Base-by-base conservation (phyloP, 1,284 basidiomycete species). In the Volvariella surrecta region DNA sequence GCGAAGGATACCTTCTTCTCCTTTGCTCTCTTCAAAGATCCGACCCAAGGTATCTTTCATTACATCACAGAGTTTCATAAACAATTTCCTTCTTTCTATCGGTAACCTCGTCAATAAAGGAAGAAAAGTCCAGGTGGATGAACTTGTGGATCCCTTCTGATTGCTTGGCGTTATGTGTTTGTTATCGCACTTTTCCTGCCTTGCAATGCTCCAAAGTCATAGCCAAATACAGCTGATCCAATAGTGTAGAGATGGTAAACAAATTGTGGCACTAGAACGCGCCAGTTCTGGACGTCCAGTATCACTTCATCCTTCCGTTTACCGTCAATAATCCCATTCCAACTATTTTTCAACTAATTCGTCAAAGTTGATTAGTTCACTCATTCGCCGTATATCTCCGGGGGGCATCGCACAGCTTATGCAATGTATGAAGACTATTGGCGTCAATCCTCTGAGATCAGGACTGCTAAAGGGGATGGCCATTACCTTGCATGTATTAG, bases 381-480 rank as follows among this genome's bases (percentile, higher is more conserved):
- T n/a, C n/a, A n/a, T n/a, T n/a, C n/a, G n/a, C n/a, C n/a, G n/a
- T n/a, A n/a, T n/a, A n/a, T n/a, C n/a, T n/a, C n/a, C n/a, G n/a
- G 15, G 30, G 15, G 30, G 15, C 30, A 15, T 9, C 30, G 15
- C 34, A 19, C 4, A 35, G 7, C 34, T 35, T 35, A n/a, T 16
- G 15, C n/a, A 19, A 6, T 8, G 18, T 19, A 15, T 4, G 2
- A 35, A 16, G 32, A 13, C 13, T 16, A 19, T 6, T 16, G 30
- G 39, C 4, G 39, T 40, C 13, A 40, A 18, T 13, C 10, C 32
- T 10, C 44, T 24, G 16, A 45, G n/a, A n/a, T 19, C 18, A 13
- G 44, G 13, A 15, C 24, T 40, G 32, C 30, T 45, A 19, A 45
- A 45, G 9, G 39, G 38, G 4, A 38, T 37, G 3, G 30, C 17